Evolutionary conservation across 208 protist genomes (phyloP), one percentile per base, ranked within the genome.

Genomic region (Leishmania tarentolae): DNA sequence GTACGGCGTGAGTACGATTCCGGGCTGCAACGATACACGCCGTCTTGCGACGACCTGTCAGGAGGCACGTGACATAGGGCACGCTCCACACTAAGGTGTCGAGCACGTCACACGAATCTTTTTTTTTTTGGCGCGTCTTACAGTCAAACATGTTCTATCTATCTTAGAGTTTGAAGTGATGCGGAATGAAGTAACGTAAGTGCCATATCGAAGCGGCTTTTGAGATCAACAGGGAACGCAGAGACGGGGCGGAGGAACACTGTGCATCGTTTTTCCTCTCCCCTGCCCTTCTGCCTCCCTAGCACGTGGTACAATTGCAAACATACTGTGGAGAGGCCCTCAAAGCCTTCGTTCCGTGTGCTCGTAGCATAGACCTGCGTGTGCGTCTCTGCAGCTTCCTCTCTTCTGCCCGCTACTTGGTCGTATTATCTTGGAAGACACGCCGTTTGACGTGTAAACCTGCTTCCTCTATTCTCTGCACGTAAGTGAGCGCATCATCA

Each of bases 341-440:
- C 57, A 63, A 68, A 21, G 19, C 35, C 44, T 11, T n/a, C 17
- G 21, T 72, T 19, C 8, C 40, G 40, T 15, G 40, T 40, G 17
- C 68, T 50, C 68, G 68, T 68, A 28, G 61, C 31, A 17, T 42
- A 11, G 11, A 40, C 31, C 13, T 24, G 31, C 15, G 3, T 8
- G 0, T 17, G 11, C 24, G 15, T 11, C 28, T 71, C 63, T 83
- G 69, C 28, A 19, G 53, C 44, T 82, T 61, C 28, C 24, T 70
- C 24, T 59, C 37, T 66, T 70, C 65, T 63, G 9, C 42, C 57
- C 31, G 74, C 77, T 56, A 40, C 28, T 78, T 19, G 59, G 71
- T 19, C 21, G 13, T 44, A 35, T 35, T 40, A 31, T 28, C 6
- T 61, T 17, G 31, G 31, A 8, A 5, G 9, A 15, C 31, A 68